These are phyloP conservation scores for Lentinula novae-zelandiae DNA, from an alignment of 1,284 basidiomycete genomes.

Conservation along the genomic window DNA sequence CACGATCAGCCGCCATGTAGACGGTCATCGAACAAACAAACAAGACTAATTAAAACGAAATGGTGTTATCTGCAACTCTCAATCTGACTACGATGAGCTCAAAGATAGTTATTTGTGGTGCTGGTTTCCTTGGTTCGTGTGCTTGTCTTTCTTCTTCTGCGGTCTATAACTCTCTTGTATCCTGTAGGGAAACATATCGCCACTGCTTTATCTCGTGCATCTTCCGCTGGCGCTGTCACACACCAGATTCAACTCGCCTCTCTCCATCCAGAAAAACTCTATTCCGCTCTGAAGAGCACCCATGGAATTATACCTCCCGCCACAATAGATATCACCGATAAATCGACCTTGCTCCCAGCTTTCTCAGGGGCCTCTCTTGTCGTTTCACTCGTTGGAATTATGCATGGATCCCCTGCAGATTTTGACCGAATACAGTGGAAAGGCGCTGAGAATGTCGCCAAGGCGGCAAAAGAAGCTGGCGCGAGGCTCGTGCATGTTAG, in stretches of 20 bases:
- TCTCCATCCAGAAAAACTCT: slow-evolving; percentile 41
- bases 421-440: slow-evolving; percentile 61
- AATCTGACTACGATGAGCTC: neutral
- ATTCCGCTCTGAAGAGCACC: slow-evolving; percentile 27
- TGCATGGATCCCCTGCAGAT: slow-evolving; percentile 49
- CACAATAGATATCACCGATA: slow-evolving; percentile 52
- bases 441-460: slow-evolving; percentile 63
- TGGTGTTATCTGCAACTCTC: neutral
- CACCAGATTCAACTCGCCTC: slow-evolving; percentile 52
- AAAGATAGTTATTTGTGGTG: slow-evolving; percentile 61
- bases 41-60: no score
- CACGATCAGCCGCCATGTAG: no score
- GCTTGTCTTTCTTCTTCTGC: neutral
- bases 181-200: slow-evolving; percentile 53
- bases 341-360: slow-evolving; percentile 38
- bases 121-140: slow-evolving; percentile 60
- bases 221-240: slow-evolving; percentile 20
- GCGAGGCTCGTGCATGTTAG: slow-evolving; percentile 61
- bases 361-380: slow-evolving; percentile 53
- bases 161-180: neutral
- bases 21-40: no score
- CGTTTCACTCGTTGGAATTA: slow-evolving; percentile 62
- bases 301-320: slow-evolving; percentile 39
- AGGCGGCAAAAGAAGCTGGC: slow-evolving; percentile 38
- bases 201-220: slow-evolving; percentile 32